A percentile compares a stretch with the other conserved stretches of the same genome.
phyloP scores from a whole-genome alignment of 805 yeast genomes.

The Yarrowia hollandica region DNA sequence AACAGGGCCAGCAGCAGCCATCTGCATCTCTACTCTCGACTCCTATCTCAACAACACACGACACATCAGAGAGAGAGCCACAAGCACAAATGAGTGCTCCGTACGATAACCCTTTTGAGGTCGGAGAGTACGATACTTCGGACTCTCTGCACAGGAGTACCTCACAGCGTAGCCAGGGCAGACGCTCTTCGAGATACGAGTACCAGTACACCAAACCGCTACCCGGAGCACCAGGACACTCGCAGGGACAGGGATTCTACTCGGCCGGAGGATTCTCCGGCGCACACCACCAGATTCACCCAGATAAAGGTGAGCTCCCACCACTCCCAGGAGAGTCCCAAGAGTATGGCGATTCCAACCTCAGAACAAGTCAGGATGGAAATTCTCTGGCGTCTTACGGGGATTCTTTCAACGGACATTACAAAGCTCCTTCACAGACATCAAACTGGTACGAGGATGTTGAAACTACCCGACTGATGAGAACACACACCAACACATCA shows the following conservation, averaged over 20 bases:
- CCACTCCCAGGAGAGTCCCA: conserved; percentile 16
- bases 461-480: conserved; percentile 17
- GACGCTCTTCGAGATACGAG: conserved; percentile 26
- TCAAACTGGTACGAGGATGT: conserved; percentile 20
- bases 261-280: conserved; percentile 24
- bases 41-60: neutral
- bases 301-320: conserved; percentile 22
- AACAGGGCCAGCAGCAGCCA: conserved; percentile 22
- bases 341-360: conserved; percentile 18
- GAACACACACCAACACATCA: conserved; percentile 15
- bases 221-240: conserved; percentile 9
- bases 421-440: conserved; percentile 7
- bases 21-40: conserved; percentile 6
- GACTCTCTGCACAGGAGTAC: neutral
- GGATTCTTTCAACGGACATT: conserved; percentile 15
- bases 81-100: conserved; percentile 15
- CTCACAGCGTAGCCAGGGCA: conserved; percentile 10
- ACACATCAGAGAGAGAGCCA: neutral
- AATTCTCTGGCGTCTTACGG: conserved; percentile 14
- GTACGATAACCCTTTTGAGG: conserved; percentile 21
- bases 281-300: conserved; percentile 15
- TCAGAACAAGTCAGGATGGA: conserved; percentile 12
- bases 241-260: conserved; percentile 4
- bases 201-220: conserved; percentile 25
- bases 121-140: conserved; percentile 9